Base-by-base conservation (phyloP, 345 rosid genomes). In the Reutealis trisperma region DNA sequence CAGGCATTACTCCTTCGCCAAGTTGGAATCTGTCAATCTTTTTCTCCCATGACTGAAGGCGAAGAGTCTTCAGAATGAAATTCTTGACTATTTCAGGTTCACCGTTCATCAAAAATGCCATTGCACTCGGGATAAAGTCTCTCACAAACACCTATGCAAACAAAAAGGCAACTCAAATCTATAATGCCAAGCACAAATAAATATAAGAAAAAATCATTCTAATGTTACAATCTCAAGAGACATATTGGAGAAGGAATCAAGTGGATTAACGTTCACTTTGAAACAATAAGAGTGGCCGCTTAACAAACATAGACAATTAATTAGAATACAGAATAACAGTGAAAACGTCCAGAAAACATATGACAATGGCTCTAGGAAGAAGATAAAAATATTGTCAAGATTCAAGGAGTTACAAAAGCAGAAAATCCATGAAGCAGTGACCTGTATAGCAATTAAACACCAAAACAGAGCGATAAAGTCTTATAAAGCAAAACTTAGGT, bases 1-100 rank as follows among this genome's bases (percentile, higher is more conserved):
- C 98, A 13, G 99, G 99, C 98, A 95, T 95, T 18, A 93, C 99
- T 80, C 99, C 97, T 83, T 93, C 98, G 45, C 97, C 98, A 52
- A 96, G 93, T 81, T 96, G 98, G 85, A 96, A 96, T 42, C 97
- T 85, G 79, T 96, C 99, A 58, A 96, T 96, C 86, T 92, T 96
- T 84, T 96, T 96, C 90, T 93, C 98, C 97, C 98, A 92, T 0
- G 99, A 93, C 65, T 95, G 98, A 70, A 95, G 90, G 58, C 98
- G 96, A 77, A 95, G 94, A 69, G 94, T 93, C 93, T 93, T 95
- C 82, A 93, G 76, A 78, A 95, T 82, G 82, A 95, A 95, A 85
- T 93, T 93, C 83, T 80, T 93, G 15, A 95, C 98, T 19, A 93
- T 89, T 24, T 89, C 98, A 19, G 98, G 90, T 25, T 93, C 91